phyloP scores from a whole-genome alignment of 2,329 filamentous ascomycete species.

The Xylaria sp. region DNA sequence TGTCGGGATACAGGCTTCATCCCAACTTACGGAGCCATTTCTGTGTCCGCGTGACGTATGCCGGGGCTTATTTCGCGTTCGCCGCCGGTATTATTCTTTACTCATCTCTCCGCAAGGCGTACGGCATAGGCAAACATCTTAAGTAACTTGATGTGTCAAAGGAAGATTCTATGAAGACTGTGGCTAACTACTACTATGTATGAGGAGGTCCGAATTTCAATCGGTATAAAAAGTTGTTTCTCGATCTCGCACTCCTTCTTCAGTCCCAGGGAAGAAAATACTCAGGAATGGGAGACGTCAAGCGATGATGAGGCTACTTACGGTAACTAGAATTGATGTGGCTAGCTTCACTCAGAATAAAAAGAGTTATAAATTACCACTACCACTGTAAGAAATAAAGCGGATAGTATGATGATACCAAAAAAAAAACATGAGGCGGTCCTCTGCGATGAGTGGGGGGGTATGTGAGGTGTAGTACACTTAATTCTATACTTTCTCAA shows the following conservation, averaged over 20 bases:
- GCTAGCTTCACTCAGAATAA: background rate
- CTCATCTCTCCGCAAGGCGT: too few relatives aligned
- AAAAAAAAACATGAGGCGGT: too few relatives aligned
- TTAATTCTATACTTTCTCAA: too few relatives aligned
- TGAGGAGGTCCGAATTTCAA: too few relatives aligned
- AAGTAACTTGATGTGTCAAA: too few relatives aligned
- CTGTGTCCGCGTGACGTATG: background rate
- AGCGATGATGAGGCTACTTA: background rate
- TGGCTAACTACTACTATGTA: background rate
- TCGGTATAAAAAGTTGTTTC: background rate
- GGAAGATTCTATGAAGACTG: background rate
- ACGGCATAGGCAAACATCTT: too few relatives aligned
- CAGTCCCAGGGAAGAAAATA: background rate
- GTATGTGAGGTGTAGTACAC: background rate
- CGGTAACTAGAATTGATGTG: background rate
- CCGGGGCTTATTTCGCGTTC: background rate
- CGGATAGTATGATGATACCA: background rate
- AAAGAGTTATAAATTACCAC: background rate
- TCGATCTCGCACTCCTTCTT: background rate
- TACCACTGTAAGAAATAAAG: background rate
- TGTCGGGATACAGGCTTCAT: constrained; percentile 6
- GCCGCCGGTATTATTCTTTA: background rate
- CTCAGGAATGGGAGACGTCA: background rate
- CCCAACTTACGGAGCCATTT: constrained; percentile 12
- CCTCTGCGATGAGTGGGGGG: background rate